phyloP scores from a whole-genome alignment of 2,329 filamentous ascomycete species.

The Fusarium verrucosum region DNA sequence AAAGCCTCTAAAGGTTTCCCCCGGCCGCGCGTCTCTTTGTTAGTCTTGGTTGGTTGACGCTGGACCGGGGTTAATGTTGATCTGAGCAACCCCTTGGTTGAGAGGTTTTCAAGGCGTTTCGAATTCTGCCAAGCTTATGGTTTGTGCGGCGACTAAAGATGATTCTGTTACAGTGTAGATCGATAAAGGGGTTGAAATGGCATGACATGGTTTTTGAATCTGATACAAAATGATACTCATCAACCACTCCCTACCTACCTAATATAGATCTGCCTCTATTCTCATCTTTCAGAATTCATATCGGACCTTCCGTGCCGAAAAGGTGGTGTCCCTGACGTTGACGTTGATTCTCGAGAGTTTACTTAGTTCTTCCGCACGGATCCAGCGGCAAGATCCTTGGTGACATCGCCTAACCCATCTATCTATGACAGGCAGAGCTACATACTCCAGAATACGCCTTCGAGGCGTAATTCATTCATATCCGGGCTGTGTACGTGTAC shows the following conservation, averaged over 20 bases:
- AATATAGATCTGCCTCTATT: no score
- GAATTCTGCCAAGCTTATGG: conserved; percentile 5
- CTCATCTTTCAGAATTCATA: no score
- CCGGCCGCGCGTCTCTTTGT: conserved; percentile 24
- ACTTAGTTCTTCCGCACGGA: conserved; percentile 20
- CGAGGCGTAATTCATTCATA: neutral
- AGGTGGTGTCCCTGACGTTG: conserved; percentile 30
- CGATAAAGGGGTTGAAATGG: neutral
- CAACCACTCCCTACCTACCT: no score
- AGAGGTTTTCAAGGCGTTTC: conserved; percentile 14
- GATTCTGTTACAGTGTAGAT: neutral
- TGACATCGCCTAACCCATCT: neutral
- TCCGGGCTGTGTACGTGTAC: neutral
- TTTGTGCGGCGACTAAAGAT: conserved; percentile 7
- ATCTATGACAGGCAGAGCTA: conserved; percentile 16
- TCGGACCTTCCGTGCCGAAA: conserved; percentile 33
- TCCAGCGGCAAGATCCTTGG: conserved; percentile 16
- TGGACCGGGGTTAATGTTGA: neutral
- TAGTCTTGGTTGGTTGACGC: no score
- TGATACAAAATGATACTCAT: no score
- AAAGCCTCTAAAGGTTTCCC: neutral
- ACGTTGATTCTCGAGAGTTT: conserved; percentile 32
- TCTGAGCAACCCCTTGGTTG: neutral
- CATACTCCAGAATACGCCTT: neutral
- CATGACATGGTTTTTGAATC: neutral